Evolutionary conservation across 2,329 filamentous ascomycete genomes (phyloP), one percentile per base, ranked within the genome.

Genomic region (Elsinoe batatas): DNA sequence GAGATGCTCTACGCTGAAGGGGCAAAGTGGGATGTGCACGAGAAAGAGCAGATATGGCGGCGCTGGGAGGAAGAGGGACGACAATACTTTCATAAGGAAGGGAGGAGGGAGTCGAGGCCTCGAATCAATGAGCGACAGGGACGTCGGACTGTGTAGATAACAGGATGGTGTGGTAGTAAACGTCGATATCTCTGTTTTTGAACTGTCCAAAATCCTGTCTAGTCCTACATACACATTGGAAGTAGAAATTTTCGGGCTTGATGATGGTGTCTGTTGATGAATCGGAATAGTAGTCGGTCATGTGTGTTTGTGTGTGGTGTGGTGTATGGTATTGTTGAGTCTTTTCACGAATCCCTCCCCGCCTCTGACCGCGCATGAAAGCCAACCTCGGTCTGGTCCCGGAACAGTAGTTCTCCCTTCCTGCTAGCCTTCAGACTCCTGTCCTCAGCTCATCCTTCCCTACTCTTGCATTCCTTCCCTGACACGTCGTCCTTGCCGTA

Each of bases 191-290:
- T 51, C 47, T 51, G 47, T 51, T 38, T 33, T 38, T 51, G 47
- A 51, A 51, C 5, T 36, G 32, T 51, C 35, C 47, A 51, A 51
- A 18, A 36, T 38, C 35, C 40, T 44, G 32, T 51, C 47, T 51
- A 51, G 47, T 51, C 47, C 47, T 51, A 51, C 47, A 51, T 51
- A 38, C 47, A 51, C 47, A 37, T 38, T 51, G 44, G 18, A 49
- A 49, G 44, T 51, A 35, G 32, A 51, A 51, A 51, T 51, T 33
- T 49, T 49, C 44, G 44, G 44, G 11, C 26, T 49, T 26, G 44
- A 5, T 15, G 44, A 1, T 49, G 20, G 33, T 35, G 26, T 30
- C 6, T 12, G 44, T 33, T 49, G 26, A 35, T 49, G 17, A 26
- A 49, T 35, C 22, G 18, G 26, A 30, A 35, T n/a, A 49, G 33